These are phyloP conservation scores for Yamadazyma epiphylla DNA, from an alignment of 1,139 yeast species.

Conservation along the genomic window DNA sequence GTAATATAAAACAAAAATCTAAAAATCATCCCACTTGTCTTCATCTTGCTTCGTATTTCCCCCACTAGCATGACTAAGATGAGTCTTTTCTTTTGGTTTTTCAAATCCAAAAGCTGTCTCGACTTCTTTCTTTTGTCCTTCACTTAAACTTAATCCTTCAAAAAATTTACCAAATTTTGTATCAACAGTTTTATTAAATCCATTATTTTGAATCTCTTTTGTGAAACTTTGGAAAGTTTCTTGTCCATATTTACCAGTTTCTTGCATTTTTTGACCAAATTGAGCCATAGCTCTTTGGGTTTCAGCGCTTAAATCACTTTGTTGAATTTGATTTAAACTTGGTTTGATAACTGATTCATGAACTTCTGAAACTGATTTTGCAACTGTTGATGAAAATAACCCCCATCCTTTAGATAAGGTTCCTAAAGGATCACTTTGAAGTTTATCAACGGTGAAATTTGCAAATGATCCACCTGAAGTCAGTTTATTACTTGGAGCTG, in stretches of 20 bases:
- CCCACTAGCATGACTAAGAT: slow-evolving; percentile 50
- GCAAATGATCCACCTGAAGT: slow-evolving; percentile 38
- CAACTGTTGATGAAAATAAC: slow-evolving; percentile 75
- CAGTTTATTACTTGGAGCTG: slow-evolving; percentile 36
- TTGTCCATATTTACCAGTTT: slow-evolving; percentile 71
- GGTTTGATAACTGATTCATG: slow-evolving; percentile 89
- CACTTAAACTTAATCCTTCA: slow-evolving; percentile 33
- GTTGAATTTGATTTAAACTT: slow-evolving; percentile 74
- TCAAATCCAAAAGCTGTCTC: slow-evolving; percentile 70
- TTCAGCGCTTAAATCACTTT: slow-evolving; percentile 73
- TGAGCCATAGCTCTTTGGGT: slow-evolving; percentile 92
- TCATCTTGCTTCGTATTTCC: slow-evolving; percentile 28
- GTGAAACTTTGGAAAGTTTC: slow-evolving; percentile 66
- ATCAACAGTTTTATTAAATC: slow-evolving; percentile 38
- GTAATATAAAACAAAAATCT: slow-evolving; percentile 5
- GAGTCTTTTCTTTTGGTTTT: slow-evolving; percentile 58
- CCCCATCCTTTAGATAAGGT: slow-evolving; percentile 94
- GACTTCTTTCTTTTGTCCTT: slow-evolving; percentile 24
- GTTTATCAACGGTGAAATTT: slow-evolving; percentile 64
- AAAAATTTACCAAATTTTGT: slow-evolving; percentile 51
- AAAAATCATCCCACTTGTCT: slow-evolving; percentile 47
- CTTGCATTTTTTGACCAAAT: slow-evolving; percentile 91
- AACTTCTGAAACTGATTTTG: slow-evolving; percentile 81
- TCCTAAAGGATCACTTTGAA: slow-evolving; percentile 85
- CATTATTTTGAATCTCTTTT: slow-evolving; percentile 35